Evolutionary conservation across 805 yeast genomes (phyloP).

Genomic region (Cephaloascus albidus): DNA sequence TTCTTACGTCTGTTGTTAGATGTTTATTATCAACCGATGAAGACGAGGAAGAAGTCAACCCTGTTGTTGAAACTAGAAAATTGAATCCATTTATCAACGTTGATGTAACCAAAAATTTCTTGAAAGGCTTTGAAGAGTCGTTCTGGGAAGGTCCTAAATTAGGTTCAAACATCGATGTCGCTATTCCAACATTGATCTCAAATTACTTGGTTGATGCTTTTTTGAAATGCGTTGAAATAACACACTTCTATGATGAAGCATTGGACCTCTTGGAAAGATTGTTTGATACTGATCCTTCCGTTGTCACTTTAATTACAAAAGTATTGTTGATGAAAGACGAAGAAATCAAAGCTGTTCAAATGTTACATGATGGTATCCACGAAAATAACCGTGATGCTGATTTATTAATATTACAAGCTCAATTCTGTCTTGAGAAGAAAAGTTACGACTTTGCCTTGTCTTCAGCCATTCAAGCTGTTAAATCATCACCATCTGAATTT

Average conservation of each 20-base stretch:
- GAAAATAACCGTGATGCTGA: conserved; percentile 45
- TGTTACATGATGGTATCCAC: conserved; percentile 40
- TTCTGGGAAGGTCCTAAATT: conserved; percentile 57
- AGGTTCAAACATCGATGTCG: conserved; percentile 61
- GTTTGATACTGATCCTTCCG: conserved; percentile 42
- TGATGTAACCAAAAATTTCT: conserved; percentile 41
- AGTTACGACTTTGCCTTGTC: conserved; percentile 48
- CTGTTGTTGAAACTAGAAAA: conserved; percentile 76
- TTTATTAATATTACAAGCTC: conserved; percentile 45
- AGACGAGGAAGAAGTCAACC: conserved; percentile 63
- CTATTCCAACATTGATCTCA: conserved; percentile 50
- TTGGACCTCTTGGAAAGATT: conserved; percentile 48
- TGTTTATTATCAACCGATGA: conserved; percentile 59
- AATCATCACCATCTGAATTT: conserved; percentile 67
- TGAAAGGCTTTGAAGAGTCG: conserved; percentile 56
- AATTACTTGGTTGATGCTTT: conserved; percentile 76
- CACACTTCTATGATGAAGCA: conserved; percentile 57
- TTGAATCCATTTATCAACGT: conserved; percentile 61
- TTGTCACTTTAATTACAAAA: conserved; percentile 45
- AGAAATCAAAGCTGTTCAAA: conserved; percentile 48
- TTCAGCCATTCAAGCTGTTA: conserved; percentile 55
- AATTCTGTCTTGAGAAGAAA: conserved; percentile 44
- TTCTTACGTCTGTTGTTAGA: conserved; percentile 65
- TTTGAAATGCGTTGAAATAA: conserved; percentile 49
- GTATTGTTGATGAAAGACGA: conserved; percentile 44